Base-by-base conservation (phyloP, 208 protist genomes). In the Sergeia podlipaevii region DNA sequence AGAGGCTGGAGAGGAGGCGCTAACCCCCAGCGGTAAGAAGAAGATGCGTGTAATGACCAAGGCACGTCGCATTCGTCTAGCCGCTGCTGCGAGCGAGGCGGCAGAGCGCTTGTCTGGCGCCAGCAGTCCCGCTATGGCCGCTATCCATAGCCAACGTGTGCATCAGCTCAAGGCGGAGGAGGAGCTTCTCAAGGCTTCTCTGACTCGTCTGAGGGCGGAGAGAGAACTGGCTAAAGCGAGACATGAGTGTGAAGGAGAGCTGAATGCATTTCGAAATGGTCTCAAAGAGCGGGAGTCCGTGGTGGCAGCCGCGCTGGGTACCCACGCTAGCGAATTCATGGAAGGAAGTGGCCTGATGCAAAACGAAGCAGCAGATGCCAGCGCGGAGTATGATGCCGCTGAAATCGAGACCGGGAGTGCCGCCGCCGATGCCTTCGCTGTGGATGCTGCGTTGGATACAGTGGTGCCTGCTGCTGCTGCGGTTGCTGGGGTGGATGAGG, bases 141-240 rank as follows among this genome's bases (percentile, higher is more conserved):
- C 64, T 3, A 49, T 84, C 20, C 75, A 66, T 51, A 70, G 72
- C 27, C 72, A 81, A 43, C 74, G 72, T 2, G 58, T 86, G 5
- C 51, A 68, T 24, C 60, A 78, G 48, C 68, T 78, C 46, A 71
- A 74, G 4, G 68, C 60, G 3, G 82, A 90, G 60, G 74, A 84
- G 60, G 53, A 57, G 43, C 58, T 90, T 38, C 60, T 90, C 20
- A 60, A 44, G n/a, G 74, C 71, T 18, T 80, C 74, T 7, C 60
- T 90, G 46, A 59, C 65, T 29, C 67, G 82, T 0, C 65, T 86
- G 27, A 45, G 61, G 34, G 82, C 74, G 10, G 77, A 90, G 70
- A 67, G 77, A 15, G 56, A 80, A 36, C 46, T 90, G 5, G 71
- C 75, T 29, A 62, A 47, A 37, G 60, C 74, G 53, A 74, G 72